Conservation (phyloP, 768 basidiomycete genomes). For the Naematelia aurantialba region DNA sequence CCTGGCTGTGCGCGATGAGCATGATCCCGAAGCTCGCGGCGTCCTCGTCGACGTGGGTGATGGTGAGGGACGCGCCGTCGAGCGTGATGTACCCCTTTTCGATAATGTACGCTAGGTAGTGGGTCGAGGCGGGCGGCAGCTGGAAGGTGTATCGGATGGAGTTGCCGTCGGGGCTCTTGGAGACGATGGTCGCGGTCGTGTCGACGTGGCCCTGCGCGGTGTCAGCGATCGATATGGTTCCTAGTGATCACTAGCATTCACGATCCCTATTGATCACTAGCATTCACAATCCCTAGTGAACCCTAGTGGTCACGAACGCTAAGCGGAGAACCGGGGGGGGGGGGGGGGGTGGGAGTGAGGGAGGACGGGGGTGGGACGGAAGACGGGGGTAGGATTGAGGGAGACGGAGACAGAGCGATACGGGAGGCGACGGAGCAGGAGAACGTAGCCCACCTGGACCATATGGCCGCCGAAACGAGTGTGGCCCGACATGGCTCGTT, state of each 20-base stretch:
- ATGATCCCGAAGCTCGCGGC: conserved; percentile 72
- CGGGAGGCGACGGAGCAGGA: not conserved
- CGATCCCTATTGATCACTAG: not conserved
- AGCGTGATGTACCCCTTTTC: conserved; percentile 92
- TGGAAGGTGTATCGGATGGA: conserved; percentile 81
- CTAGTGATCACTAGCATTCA: not conserved
- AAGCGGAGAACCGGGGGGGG: no score
- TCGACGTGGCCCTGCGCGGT: conserved; percentile 81
- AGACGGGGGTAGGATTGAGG: no score
- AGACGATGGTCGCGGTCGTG: conserved; percentile 71
- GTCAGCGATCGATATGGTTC: not conserved
- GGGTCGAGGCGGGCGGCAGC: conserved; percentile 56
- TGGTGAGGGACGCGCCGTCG: conserved; percentile 88
- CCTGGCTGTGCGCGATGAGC: conserved; percentile 91
- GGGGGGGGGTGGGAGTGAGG: no score
- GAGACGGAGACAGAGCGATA: no score
- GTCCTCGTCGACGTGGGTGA: conserved; percentile 63
- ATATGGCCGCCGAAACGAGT: conserved; percentile 94
- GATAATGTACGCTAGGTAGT: conserved; percentile 75
- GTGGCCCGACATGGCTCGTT: conserved; percentile 90
- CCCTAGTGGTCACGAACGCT: not conserved
- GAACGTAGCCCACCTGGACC: conserved; percentile 67
- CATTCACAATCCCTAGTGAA: not conserved
- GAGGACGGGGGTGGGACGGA: no score
- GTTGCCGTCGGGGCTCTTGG: conserved; percentile 70